A percentile compares a stretch with the other conserved stretches of the same genome.
phyloP scores from a whole-genome alignment of 352 stramenopile genomes.

The Phytophthora ohioensis region DNA sequence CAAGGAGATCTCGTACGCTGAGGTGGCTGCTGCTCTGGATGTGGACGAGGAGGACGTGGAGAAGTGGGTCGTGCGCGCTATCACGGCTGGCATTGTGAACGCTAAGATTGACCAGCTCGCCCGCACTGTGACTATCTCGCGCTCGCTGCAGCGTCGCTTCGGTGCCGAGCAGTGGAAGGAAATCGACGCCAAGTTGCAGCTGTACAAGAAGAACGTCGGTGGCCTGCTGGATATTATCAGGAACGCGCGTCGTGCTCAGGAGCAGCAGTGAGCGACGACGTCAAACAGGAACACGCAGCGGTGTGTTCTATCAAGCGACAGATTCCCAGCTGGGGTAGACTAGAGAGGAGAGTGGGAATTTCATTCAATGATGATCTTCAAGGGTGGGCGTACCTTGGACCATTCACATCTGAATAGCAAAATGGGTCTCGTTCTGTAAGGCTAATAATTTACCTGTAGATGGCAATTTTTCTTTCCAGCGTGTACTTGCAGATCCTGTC shows the following conservation, averaged over 20 bases:
- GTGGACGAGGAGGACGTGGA: conserved; percentile 91
- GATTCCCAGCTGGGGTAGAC: no score
- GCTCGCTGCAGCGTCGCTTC: conserved; percentile 83
- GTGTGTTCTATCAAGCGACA: neutral
- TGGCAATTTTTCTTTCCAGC: conserved; percentile 84
- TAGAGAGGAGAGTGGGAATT: no score
- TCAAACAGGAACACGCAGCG: conserved; percentile 9
- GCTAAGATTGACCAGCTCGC: conserved; percentile 97
- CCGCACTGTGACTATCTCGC: conserved; percentile 90
- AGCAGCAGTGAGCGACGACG: conserved; percentile 56
- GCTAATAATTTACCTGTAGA: conserved; percentile 85
- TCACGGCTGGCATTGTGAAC: conserved; percentile 90
- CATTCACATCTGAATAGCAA: conserved; percentile 90
- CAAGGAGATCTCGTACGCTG: conserved; percentile 91
- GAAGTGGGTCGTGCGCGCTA: conserved; percentile 94
- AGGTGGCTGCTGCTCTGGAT: conserved; percentile 85
- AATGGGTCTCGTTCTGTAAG: conserved; percentile 90
- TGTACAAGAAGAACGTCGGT: conserved; percentile 95
- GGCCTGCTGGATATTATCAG: conserved; percentile 88
- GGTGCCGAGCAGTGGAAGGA: conserved; percentile 91
- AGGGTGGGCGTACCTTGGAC: conserved; percentile 84
- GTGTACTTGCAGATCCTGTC: conserved; percentile 85
- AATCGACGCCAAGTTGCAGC: conserved; percentile 87
- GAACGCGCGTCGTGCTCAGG: conserved; percentile 72
- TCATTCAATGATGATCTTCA: no score